Evolutionary conservation across 1,139 yeast species (phyloP), one percentile per base, ranked within the genome.

Genomic region (Protomyces inouyei): DNA sequence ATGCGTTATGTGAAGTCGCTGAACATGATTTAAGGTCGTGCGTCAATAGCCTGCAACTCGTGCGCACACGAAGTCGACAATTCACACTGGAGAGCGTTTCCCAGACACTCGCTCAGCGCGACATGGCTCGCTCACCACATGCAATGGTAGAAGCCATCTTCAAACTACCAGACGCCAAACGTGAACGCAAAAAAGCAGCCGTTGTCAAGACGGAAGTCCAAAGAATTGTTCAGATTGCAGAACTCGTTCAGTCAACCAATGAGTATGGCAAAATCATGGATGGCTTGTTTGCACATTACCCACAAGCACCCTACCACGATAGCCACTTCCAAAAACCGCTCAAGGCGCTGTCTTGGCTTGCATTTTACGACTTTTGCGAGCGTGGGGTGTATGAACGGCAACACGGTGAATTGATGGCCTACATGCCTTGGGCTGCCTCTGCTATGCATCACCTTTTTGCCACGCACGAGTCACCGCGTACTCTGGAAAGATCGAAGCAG

Each of bases 1-100:
- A 80, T 32, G 82, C 87, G 52, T 77, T 93, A 14, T 86, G 89
- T 3, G 86, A 84, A 60, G 74, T 84, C 1, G 83, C 93, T 59
- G 93, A 89, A 68, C 90, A 91, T 53, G 98, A 93, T 75, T 80
- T 93, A 38, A 78, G 98, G 70, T 89, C 92, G 45, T 87, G 97
- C 73, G 79, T 93, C 57, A 93, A 93, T 72, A 83, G 87, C 70
- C 75, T 93, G 52, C 98, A 93, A 71, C 46, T 53, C 55, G 40
- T 60, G 8, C 36, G 64, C 14, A 60, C 54, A 57, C 54, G 54
- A 21, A 40, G 54, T 18, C 51, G 45, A 5, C 32, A 28, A 9
- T 55, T 60, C 38, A 60, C 59, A 9, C 38, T 60, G 16, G 59
- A 60, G 6, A 43, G 57, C 12, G 59, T 60, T n/a, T 18, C 64